Evolutionary conservation across 2,329 filamentous ascomycete species (phyloP), one percentile per base, ranked within the genome.

Genomic region (Exophiala calicioides): DNA sequence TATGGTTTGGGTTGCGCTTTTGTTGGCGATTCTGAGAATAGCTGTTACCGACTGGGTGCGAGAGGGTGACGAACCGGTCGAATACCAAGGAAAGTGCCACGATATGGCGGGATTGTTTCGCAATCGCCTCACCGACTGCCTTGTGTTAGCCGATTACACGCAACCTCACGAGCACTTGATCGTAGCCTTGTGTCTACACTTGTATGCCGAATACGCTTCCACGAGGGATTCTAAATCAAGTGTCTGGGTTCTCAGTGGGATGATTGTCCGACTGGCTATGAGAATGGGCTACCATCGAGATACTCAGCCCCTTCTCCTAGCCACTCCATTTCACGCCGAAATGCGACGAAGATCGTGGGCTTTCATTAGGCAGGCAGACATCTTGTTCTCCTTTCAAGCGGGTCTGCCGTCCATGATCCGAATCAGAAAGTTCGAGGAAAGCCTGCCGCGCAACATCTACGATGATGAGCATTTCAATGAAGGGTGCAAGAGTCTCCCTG

Each of bases 341-440:
- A 62, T 64, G 59, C 53, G 62, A 9, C 52, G 61, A 23, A 34
- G 62, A 37, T 35, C 52, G 24, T 64, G 62, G 62, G 52, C 62
- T 3, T 34, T 53, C 5, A 49, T 50, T 30, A 59, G 53, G n/a
- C n/a, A n/a, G n/a, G n/a, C n/a, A n/a, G n/a, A n/a, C n/a, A n/a
- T n/a, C n/a, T n/a, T n/a, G n/a, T n/a, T n/a, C n/a, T n/a, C n/a
- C n/a, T n/a, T n/a, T n/a, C n/a, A n/a, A n/a, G n/a, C n/a, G n/a
- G n/a, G n/a, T n/a, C n/a, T n/a, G n/a, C n/a, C n/a, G n/a, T n/a
- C n/a, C n/a, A n/a, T n/a, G n/a, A n/a, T n/a, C n/a, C n/a, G n/a
- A n/a, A n/a, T n/a, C n/a, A n/a, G n/a, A n/a, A n/a, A n/a, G n/a
- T n/a, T n/a, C n/a, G n/a, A n/a, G n/a, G n/a, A n/a, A n/a, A n/a